A percentile compares a stretch with the other conserved stretches of the same genome.
Evolutionary conservation across 73 alveolate genomes (phyloP).

Genomic region (Stentor roeselii): DNA sequence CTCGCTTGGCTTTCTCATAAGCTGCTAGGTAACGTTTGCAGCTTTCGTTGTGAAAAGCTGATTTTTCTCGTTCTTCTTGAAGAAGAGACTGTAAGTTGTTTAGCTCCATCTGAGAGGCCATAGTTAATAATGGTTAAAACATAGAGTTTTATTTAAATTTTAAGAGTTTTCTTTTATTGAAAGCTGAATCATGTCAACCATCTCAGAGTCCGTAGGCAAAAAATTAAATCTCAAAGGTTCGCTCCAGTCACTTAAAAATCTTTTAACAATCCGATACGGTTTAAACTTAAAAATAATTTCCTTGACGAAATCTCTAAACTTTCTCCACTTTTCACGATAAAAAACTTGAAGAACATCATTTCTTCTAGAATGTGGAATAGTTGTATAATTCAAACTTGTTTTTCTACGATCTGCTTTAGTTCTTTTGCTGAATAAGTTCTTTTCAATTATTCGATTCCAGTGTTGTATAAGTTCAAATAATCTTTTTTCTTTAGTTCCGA

Average conservation of each 20-base stretch:
- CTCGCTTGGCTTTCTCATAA: not conserved
- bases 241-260: not conserved
- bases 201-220: not conserved
- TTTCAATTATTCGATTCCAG: not conserved
- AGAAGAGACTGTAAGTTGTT: not conserved
- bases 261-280: not conserved
- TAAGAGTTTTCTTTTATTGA: not conserved
- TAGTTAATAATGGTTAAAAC: not conserved
- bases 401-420: not conserved
- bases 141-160: not conserved
- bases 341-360: not conserved
- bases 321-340: not conserved
- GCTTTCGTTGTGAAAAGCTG: not conserved
- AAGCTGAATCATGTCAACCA: not conserved
- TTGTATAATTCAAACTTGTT: not conserved
- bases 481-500: not conserved
- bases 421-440: not conserved
- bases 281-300: not conserved
- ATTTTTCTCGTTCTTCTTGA: not conserved
- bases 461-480: too few relatives aligned
- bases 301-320: not conserved
- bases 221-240: not conserved
- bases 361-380: not conserved
- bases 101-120: not conserved
- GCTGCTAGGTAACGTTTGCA: not conserved